Conservation (phyloP, 257 asterid species). For the Solanum clarkiae region DNA sequence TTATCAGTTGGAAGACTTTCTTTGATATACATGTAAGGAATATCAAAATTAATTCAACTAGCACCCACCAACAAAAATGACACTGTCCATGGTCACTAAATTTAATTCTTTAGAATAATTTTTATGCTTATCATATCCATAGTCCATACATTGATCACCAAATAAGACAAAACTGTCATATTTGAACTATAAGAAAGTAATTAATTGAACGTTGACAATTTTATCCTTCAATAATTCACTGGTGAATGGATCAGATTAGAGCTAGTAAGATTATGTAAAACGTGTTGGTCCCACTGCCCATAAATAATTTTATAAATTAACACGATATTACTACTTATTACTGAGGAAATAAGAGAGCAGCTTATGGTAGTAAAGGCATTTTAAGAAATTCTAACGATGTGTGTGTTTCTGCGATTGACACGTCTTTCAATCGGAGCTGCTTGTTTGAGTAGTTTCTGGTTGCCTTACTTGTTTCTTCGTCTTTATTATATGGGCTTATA, state of each 20-base stretch:
- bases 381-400: too few relatives aligned
- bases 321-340: too few relatives aligned
- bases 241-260: not conserved
- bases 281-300: not conserved
- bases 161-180: not conserved
- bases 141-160: not conserved
- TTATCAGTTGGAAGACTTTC: not conserved
- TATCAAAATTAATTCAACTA: not conserved
- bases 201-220: not conserved
- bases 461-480: rapidly evolving
- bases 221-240: not conserved
- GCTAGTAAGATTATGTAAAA: not conserved
- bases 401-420: too few relatives aligned
- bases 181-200: not conserved
- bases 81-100: not conserved
- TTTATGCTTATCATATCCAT: not conserved
- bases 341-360: too few relatives aligned
- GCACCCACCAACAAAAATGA: not conserved
- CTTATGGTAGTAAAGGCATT: too few relatives aligned
- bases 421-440: too few relatives aligned
- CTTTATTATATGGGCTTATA: too few relatives aligned
- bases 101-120: not conserved
- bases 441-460: rapidly evolving
- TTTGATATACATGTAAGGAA: not conserved
- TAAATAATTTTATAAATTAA: not conserved